Base-by-base conservation (phyloP, 306 rosid genomes). In the Malus sylvestris region DNA sequence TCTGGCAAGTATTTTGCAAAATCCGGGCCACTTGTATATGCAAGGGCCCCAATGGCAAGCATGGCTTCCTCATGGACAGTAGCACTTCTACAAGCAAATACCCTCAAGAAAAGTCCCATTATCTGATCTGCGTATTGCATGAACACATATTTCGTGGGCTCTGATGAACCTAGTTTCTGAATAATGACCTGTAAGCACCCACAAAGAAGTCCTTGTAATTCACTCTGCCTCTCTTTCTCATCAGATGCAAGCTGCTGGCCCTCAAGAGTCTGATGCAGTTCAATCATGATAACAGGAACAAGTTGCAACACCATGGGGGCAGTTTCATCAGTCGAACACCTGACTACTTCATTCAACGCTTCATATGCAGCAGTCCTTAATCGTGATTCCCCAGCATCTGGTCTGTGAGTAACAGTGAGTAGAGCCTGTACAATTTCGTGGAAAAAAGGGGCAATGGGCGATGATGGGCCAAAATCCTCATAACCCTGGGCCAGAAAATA, bases 11-110 rank as follows among this genome's bases (percentile, higher is more conserved):
- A 93, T 65, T 93, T 93, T 9, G 86, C 87, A 84, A 93, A 93
- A 76, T 89, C 96, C 32, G 88, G 82, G 81, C 98, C 98, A 23
- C 88, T 70, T 29, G 88, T 76, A 74, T 93, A 91, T 71, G 98
- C 98, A 81, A 93, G 93, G 72, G 96, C 89, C 76, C 96, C 98
- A 84, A 93, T 91, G 78, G 98, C 98, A 63, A 93, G 98, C 98
- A 93, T 93, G 68, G 98, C 98, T 79, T 91, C 98, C 80, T 93
- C 98, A 29, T 93, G 98, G 30, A 89, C 98, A 58, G 96, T 88
- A 83, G 98, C 98, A 89, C 88, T 93, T 88, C 95, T 86, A 71
- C 81, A 85, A 76, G 96, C 87, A 91, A 93, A 93, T 65, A 93
- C 96, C 85, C 93, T 88, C 46, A 91, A 70, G 77, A 89, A 91